Conservation (phyloP, 2,329 filamentous ascomycete genomes). For the Diaporthe caulivora region DNA sequence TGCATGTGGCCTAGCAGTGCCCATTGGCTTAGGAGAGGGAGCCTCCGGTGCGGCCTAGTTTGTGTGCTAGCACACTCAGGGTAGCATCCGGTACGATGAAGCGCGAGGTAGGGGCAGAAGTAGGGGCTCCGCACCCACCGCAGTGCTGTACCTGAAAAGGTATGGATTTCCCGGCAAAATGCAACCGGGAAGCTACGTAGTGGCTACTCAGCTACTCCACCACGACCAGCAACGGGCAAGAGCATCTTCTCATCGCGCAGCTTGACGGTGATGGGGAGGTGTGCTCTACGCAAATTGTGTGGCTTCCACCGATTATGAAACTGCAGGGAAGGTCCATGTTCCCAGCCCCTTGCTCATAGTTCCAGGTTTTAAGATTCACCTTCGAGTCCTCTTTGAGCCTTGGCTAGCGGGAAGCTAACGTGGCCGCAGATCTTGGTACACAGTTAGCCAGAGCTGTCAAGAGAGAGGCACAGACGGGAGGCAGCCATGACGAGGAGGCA, state of each 20-base stretch:
- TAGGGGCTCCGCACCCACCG: slow-evolving; percentile 11
- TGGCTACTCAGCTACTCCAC: not conserved
- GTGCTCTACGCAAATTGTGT: slow-evolving; percentile 16
- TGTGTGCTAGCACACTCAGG: slow-evolving; percentile 15
- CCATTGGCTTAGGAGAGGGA: slow-evolving; percentile 9
- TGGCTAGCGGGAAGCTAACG: slow-evolving; percentile 1
- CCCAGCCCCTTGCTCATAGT: not conserved
- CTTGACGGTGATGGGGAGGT: not conserved
- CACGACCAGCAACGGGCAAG: not conserved
- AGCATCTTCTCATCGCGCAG: too few species aligned
- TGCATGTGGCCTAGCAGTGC: not conserved
- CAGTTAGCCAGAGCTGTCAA: slow-evolving; percentile 1
- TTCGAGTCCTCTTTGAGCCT: not conserved
- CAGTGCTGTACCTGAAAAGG: slow-evolving; percentile 21
- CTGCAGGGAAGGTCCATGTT: slow-evolving; percentile 10
- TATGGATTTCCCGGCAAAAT: slow-evolving; percentile 24
- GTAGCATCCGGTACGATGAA: slow-evolving; percentile 28
- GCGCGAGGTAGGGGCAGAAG: slow-evolving; percentile 1
- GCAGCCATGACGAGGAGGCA: not conserved
- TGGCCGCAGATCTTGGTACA: slow-evolving; percentile 11
- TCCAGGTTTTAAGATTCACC: slow-evolving; percentile 6
- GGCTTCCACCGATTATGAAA: slow-evolving; percentile 19
- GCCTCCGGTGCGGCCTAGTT: not conserved
- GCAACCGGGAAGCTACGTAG: not conserved
- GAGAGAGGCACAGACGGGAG: slow-evolving; percentile 30